phyloP scores from a whole-genome alignment of 352 stramenopile genomes.

The Pythium biforme region DNA sequence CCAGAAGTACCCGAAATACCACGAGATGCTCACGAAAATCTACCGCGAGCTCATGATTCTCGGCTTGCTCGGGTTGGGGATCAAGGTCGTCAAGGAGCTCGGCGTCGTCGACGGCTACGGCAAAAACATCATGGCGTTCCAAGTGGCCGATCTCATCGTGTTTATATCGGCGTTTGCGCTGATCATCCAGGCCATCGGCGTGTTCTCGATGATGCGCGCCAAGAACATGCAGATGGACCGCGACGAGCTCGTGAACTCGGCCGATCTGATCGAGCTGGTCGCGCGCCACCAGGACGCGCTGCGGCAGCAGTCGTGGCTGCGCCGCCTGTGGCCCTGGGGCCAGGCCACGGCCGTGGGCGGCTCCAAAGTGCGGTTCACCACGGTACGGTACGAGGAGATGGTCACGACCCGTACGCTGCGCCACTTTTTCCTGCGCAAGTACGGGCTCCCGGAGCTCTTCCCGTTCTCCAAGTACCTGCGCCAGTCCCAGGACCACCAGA shows the following conservation, averaged over 20 bases:
- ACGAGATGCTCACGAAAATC: constrained; percentile 60
- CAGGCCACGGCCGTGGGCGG: background rate
- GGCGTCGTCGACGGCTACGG: constrained; percentile 14
- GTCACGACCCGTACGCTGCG: constrained; percentile 17
- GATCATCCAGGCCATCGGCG: constrained; percentile 31
- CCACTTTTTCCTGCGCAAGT: constrained; percentile 24
- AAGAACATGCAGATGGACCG: constrained; percentile 29
- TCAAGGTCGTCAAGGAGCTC: constrained; percentile 34
- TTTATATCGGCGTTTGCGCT: constrained; percentile 33
- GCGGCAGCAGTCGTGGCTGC: constrained; percentile 5
- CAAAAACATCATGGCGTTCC: constrained; percentile 31
- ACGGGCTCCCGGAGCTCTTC: constrained; percentile 24
- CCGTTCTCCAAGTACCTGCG: constrained; percentile 71
- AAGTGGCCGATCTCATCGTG: constrained; percentile 36
- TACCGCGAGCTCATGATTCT: constrained; percentile 31
- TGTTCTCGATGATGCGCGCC: constrained; percentile 29
- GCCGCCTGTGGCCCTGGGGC: constrained; percentile 4
- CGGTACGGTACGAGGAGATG: constrained; percentile 16
- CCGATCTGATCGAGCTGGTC: constrained; percentile 24
- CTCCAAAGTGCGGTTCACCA: constrained; percentile 5
- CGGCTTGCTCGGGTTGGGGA: constrained; percentile 31
- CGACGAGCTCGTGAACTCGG: constrained; percentile 25
- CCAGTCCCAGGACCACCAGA: constrained; percentile 64
- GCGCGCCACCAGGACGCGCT: constrained; percentile 24
- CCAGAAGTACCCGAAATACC: constrained; percentile 51